Conservation (phyloP, 75 land plant genomes). For the Pseudotsuga menziesii region DNA sequence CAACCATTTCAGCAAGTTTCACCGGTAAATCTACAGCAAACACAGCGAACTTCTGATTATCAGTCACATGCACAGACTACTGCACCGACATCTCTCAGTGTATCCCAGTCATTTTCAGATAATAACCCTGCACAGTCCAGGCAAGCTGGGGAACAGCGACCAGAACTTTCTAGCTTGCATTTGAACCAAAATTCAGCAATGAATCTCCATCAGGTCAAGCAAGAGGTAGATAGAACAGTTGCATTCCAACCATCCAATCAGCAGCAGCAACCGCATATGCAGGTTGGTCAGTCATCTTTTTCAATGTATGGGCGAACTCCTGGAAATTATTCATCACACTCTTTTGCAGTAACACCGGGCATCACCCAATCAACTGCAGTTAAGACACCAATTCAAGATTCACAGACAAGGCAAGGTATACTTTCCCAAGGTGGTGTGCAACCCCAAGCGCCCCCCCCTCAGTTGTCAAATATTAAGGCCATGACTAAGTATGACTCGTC, state of each 20-base stretch:
- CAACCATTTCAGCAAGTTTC: slow-evolving; percentile 13
- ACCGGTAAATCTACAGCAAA: background rate
- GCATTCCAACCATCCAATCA: slow-evolving; percentile 29
- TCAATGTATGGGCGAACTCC: slow-evolving; percentile 35
- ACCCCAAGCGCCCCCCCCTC: slow-evolving; percentile 17
- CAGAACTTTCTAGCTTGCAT: slow-evolving; percentile 29
- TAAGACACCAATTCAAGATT: slow-evolving; percentile 41
- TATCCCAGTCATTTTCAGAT: slow-evolving; percentile 15
- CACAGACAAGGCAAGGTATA: slow-evolving; percentile 32
- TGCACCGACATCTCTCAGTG: slow-evolving; percentile 20
- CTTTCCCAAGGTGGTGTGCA: slow-evolving; percentile 26
- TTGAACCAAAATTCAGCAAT: slow-evolving; percentile 28
- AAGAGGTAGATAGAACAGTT: slow-evolving; percentile 42
- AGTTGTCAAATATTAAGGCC: slow-evolving; percentile 18
- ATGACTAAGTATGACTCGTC: slow-evolving; percentile 35
- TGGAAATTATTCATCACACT: slow-evolving; percentile 23
- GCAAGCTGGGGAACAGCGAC: slow-evolving; percentile 26
- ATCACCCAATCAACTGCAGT: slow-evolving; percentile 21
- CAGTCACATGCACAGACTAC: slow-evolving; percentile 11
- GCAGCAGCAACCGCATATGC: slow-evolving; percentile 38
- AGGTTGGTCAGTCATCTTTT: slow-evolving; percentile 28
- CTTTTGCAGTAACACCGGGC: slow-evolving; percentile 30
- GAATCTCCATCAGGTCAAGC: slow-evolving; percentile 27
- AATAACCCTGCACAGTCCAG: slow-evolving; percentile 17
- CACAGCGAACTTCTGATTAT: slow-evolving; percentile 9